phyloP scores from a whole-genome alignment of 805 yeast species.

The Candida jianshihensis region DNA sequence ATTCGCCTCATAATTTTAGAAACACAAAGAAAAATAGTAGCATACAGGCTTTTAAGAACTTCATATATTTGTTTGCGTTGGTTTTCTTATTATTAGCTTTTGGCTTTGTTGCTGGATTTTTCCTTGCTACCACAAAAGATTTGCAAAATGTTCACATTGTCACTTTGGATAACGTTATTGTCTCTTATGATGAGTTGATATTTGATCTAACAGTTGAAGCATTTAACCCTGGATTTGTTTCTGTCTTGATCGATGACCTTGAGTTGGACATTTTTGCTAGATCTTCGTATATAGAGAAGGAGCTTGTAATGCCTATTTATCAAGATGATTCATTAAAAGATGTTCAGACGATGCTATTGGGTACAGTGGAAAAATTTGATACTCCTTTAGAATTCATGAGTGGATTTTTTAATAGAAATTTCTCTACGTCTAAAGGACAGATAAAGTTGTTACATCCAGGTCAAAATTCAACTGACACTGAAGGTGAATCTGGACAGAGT shows the following conservation, averaged over 20 bases:
- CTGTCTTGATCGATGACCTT: conserved; percentile 53
- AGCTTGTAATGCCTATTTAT: conserved; percentile 4
- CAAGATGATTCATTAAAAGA: conserved; percentile 13
- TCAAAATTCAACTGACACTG: conserved; percentile 19
- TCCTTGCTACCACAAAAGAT: conserved; percentile 82
- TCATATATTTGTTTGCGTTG: conserved; percentile 27
- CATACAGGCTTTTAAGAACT: conserved; percentile 27
- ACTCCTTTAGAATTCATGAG: conserved; percentile 72
- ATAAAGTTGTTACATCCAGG: conserved; percentile 75
- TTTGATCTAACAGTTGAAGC: conserved; percentile 76
- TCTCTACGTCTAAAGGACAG: conserved; percentile 55
- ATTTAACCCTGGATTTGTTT: conserved; percentile 80
- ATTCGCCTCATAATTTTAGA: conserved; percentile 45
- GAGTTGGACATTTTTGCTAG: conserved; percentile 85
- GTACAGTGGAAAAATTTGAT: conserved; percentile 59
- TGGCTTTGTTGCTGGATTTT: conserved; percentile 79
- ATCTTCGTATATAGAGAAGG: conserved; percentile 37
- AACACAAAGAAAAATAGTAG: conserved; percentile 21
- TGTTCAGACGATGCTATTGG: conserved; percentile 62
- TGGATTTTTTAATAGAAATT: conserved; percentile 61
- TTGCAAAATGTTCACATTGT: conserved; percentile 57
- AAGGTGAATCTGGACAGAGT: conserved; percentile 18
- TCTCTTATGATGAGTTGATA: conserved; percentile 77
- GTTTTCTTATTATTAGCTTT: conserved; percentile 46
- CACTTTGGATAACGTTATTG: conserved; percentile 62